phyloP scores from a whole-genome alignment of 371 early-diverging fungal genomes.

The Mortierella sp. region DNA sequence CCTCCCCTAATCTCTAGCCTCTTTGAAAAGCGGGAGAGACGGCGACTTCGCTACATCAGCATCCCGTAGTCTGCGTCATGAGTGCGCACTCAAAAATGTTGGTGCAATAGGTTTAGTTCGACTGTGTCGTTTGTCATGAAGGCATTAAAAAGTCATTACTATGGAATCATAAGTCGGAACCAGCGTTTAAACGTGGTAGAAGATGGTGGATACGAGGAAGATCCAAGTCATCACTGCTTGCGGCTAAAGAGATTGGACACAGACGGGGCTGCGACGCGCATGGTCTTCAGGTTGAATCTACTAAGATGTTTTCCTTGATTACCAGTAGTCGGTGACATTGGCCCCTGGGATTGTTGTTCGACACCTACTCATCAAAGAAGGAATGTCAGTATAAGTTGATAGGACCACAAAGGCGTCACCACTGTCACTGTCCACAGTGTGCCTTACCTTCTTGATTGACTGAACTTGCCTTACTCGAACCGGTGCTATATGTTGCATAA shows the following conservation, averaged over 20 bases:
- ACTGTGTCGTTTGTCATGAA: background rate
- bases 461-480: conserved; percentile 35
- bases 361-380: background rate
- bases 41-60: conserved; percentile 27
- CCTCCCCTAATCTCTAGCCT: conserved; percentile 6
- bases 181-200: background rate
- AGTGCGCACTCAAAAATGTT: too few relatives aligned
- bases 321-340: conserved; percentile 10
- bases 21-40: conserved; percentile 14
- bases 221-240: conserved; percentile 6
- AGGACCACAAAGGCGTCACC: too few relatives aligned
- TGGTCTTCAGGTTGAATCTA: conserved; percentile 47
- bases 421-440: too few relatives aligned
- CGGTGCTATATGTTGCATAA: background rate
- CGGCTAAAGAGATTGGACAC: conserved; percentile 42
- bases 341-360: conserved; percentile 1
- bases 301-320: conserved; percentile 15
- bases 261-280: conserved; percentile 42
- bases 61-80: conserved; percentile 19
- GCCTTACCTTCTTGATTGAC: conserved; percentile 26
- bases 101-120: too few relatives aligned
- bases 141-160: too few relatives aligned
- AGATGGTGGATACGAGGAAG: background rate
- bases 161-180: too few relatives aligned
- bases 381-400: too few relatives aligned